These are phyloP conservation scores for Coemansia reversa DNA, from an alignment of 192 early-diverging fungal species.

Conservation along the genomic window DNA sequence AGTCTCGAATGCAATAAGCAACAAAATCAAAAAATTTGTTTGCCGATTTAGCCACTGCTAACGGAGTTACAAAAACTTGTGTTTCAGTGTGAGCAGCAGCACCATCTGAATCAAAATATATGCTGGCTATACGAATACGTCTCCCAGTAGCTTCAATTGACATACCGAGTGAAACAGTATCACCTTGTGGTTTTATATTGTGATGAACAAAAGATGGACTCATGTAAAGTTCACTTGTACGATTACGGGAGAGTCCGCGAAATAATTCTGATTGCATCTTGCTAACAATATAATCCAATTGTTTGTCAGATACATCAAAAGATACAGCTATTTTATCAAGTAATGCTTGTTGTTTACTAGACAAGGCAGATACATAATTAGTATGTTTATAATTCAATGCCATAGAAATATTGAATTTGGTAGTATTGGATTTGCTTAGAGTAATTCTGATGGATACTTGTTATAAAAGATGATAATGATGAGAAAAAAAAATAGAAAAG, in stretches of 20 bases:
- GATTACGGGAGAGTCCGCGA: slow-evolving; percentile 52
- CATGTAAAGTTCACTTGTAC: slow-evolving; percentile 79
- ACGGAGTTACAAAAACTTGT: slow-evolving; percentile 59
- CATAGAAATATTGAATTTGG: too few relatives aligned
- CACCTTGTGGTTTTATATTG: slow-evolving; percentile 69
- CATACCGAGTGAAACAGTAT: slow-evolving; percentile 65
- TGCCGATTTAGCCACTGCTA: slow-evolving; percentile 24
- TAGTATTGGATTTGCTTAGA: too few relatives aligned
- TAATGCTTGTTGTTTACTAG: slow-evolving; percentile 48
- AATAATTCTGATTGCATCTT: slow-evolving; percentile 61
- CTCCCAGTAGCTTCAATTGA: slow-evolving; percentile 80
- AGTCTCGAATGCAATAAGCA: slow-evolving; percentile 76
- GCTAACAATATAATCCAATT: slow-evolving; percentile 9
- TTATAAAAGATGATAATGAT: too few relatives aligned
- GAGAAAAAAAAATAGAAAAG: too few relatives aligned
- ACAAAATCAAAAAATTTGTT: slow-evolving; percentile 72
- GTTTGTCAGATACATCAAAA: slow-evolving; percentile 22
- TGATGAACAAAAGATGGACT: slow-evolving; percentile 46
- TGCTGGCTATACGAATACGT: slow-evolving; percentile 85
- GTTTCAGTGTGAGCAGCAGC: slow-evolving; percentile 58
- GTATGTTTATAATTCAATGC: slow-evolving; percentile 1
- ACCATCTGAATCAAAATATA: slow-evolving; percentile 61
- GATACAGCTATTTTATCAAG: slow-evolving; percentile 49
- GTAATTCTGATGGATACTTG: too few relatives aligned
- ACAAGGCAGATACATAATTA: not conserved